Evolutionary conservation across 805 yeast species (phyloP).

Genomic region (Pachysolen tannophilus): DNA sequence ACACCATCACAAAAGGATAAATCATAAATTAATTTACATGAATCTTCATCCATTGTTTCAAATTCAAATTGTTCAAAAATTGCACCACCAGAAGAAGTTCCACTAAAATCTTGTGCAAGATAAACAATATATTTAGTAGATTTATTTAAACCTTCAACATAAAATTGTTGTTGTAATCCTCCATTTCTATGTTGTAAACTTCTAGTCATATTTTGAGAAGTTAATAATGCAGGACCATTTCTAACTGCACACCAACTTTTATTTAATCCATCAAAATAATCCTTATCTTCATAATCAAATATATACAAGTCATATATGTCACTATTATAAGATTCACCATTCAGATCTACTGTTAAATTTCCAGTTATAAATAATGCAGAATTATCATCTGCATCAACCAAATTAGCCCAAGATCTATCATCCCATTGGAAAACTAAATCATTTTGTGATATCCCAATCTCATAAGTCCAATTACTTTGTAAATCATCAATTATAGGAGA

Average conservation of each 20-base stretch:
- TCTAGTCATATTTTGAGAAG: conserved; percentile 18
- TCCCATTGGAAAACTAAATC: conserved; percentile 69
- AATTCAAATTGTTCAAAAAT: conserved; percentile 51
- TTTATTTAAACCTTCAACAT: conserved; percentile 49
- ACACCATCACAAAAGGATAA: conserved; percentile 73
- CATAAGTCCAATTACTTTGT: conserved; percentile 43
- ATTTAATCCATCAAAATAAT: conserved; percentile 30
- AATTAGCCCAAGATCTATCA: conserved; percentile 39
- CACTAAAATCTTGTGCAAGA: conserved; percentile 41
- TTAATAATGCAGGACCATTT: conserved; percentile 36
- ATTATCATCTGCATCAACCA: conserved; percentile 64
- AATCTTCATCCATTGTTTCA: conserved; percentile 39
- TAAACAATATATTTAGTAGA: conserved; percentile 60
- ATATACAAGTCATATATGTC: conserved; percentile 34
- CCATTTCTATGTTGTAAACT: conserved; percentile 38
- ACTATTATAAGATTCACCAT: conserved; percentile 3
- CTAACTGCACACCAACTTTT: conserved; percentile 68
- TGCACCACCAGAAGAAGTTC: conserved; percentile 48
- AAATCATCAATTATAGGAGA: conserved; percentile 13
- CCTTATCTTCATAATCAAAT: conserved; percentile 31
- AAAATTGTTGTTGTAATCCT: conserved; percentile 52
- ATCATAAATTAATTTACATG: conserved; percentile 70
- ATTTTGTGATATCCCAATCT: conserved; percentile 56
- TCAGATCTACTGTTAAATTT: conserved; percentile 22
- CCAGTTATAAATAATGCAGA: conserved; percentile 63